Conservation (phyloP, 345 rosid species). For the Rubroshorea leprosula region DNA sequence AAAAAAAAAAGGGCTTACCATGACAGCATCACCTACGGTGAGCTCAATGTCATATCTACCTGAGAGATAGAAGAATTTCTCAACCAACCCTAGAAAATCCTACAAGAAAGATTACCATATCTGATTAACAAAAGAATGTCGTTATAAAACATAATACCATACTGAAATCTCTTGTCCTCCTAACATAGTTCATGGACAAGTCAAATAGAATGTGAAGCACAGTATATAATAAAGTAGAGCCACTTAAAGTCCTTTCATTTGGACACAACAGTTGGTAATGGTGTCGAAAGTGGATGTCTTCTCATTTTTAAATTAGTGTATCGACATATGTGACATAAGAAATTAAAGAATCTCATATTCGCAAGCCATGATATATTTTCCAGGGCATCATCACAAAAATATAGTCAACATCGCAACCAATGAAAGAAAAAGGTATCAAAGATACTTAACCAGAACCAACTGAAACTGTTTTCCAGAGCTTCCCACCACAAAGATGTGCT, state of each 20-base stretch:
- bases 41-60: constrained; percentile 86
- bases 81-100: constrained; percentile 95
- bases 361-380: no score
- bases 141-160: neutral
- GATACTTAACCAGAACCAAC: constrained; percentile 66
- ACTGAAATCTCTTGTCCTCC: no score
- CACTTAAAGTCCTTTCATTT: neutral
- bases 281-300: neutral
- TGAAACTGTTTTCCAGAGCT: constrained; percentile 73
- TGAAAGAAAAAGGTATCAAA: neutral
- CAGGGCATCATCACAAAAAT: neutral
- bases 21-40: constrained; percentile 81
- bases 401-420: neutral
- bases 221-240: neutral
- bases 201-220: neutral
- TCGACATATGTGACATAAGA: neutral
- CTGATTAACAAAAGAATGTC: constrained; percentile 4
- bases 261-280: neutral
- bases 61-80: constrained; percentile 87
- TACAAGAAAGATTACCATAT: constrained; percentile 23
- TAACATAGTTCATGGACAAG: neutral
- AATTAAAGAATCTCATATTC: neutral
- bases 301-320: neutral
- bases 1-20: constrained; percentile 47
- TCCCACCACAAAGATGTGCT: constrained; percentile 73